Conservation (phyloP, 345 rosid species). For the Bretschneidera sinensis region DNA sequence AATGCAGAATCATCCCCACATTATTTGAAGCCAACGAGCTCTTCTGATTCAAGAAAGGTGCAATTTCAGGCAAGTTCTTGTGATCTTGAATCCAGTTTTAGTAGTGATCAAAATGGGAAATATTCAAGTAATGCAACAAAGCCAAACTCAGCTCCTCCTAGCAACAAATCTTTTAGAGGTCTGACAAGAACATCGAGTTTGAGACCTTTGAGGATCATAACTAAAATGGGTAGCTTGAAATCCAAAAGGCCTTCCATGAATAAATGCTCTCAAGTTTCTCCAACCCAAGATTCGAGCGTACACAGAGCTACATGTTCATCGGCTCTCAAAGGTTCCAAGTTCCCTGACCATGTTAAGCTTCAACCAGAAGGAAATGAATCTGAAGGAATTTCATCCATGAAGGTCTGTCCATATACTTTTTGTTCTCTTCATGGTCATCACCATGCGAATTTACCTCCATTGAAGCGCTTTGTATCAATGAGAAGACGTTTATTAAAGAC, state of each 20-base stretch:
- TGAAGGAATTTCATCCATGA: conserved; percentile 23
- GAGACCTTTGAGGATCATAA: conserved; percentile 35
- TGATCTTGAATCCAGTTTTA: not conserved
- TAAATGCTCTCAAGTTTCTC: conserved; percentile 19
- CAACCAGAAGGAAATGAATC: conserved; percentile 29
- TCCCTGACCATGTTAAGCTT: conserved; percentile 29
- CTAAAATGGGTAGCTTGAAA: conserved; percentile 47
- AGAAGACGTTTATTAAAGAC: conserved; percentile 45
- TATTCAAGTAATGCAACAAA: not conserved
- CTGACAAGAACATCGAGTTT: conserved; percentile 30
- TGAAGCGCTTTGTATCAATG: conserved; percentile 61
- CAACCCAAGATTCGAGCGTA: conserved; percentile 18
- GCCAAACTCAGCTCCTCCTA: conserved; percentile 22
- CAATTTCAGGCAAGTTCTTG: not conserved
- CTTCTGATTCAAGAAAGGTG: conserved; percentile 25
- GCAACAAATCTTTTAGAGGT: conserved; percentile 24
- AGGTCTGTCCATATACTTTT: conserved; percentile 65
- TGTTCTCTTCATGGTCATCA: conserved; percentile 86
- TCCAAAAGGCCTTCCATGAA: conserved; percentile 28
- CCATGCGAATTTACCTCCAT: conserved; percentile 43
- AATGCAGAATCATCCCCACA: conserved; percentile 18
- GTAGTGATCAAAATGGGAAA: not conserved
- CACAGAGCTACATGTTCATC: conserved; percentile 80
- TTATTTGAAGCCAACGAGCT: conserved; percentile 30
- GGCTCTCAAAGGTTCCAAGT: conserved; percentile 62